Percentiles rank a stretch among this genome's conserved stretches.
Conservation (phyloP, 306 rosid genomes). For the Arachis hypogaea region DNA sequence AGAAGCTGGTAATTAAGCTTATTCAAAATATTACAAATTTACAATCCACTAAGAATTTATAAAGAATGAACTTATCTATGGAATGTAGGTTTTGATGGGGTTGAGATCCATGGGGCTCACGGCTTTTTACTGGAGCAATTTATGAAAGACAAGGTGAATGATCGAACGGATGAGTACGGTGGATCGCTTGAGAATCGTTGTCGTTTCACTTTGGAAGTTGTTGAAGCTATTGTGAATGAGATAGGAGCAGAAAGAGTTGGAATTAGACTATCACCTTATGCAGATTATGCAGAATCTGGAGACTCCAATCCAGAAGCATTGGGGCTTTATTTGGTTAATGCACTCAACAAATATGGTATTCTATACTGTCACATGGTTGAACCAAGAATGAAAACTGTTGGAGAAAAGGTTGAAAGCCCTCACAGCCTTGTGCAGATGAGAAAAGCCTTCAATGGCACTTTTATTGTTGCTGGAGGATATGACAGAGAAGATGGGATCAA, state of each 20-base stretch:
- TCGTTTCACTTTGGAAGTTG: conserved; percentile 57
- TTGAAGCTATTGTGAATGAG: conserved; percentile 59
- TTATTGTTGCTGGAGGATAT: conserved; percentile 63
- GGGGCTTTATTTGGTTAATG: conserved; percentile 51
- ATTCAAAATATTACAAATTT: too few species aligned
- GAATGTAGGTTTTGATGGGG: conserved; percentile 22
- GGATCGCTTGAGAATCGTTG: conserved; percentile 72
- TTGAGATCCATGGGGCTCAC: conserved; percentile 63
- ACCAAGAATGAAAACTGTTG: conserved; percentile 51
- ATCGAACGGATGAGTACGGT: conserved; percentile 70
- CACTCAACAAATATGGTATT: conserved; percentile 55
- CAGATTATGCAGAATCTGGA: conserved; percentile 42
- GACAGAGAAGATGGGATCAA: conserved; percentile 53
- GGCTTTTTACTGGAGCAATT: conserved; percentile 74
- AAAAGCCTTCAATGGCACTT: conserved; percentile 63
- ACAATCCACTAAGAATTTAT: too few species aligned
- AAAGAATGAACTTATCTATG: background rate
- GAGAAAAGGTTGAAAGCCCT: conserved; percentile 30
- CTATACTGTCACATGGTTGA: conserved; percentile 70
- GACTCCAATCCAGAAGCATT: conserved; percentile 63
- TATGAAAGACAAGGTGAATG: conserved; percentile 62
- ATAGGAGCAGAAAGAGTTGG: conserved; percentile 69
- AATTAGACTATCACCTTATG: conserved; percentile 67
- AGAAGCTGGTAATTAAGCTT: conserved; percentile 56
- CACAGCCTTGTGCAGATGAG: conserved; percentile 59